Evolutionary conservation across 1,284 basidiomycete genomes (phyloP), one percentile per base, ranked within the genome.

Genomic region (Heterobasidion annosum): DNA sequence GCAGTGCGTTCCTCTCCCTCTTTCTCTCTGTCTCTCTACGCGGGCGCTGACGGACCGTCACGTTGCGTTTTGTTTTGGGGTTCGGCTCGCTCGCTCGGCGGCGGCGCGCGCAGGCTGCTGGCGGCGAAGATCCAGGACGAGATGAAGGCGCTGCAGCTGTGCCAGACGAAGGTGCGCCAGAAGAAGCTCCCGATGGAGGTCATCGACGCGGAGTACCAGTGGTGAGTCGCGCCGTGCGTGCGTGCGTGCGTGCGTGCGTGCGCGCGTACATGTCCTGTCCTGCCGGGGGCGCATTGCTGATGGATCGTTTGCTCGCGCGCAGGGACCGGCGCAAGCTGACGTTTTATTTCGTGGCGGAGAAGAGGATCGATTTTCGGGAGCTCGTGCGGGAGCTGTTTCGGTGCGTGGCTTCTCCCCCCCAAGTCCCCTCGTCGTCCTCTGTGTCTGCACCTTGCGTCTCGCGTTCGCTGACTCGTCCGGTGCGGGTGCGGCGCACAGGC

Each of bases 141-240:
- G 70, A 74, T 85, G 56, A 93, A 96, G 68, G 96, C 96, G 16
- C 73, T 99, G 55, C 85, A 91, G 65, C 75, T 98, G 56, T 97
- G 95, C 64, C 82, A 93, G 67, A 88, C 79, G 57, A 98, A 98
- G 69, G 94, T 97, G 13, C 77, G 83, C 51, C 91, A 93, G 70
- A 90, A 93, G 73, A 91, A 93, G 65, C 72, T 99, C 64, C 93
- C 94, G 15, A 99, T 99, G 96, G 91, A 95, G 70, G 93, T 99
- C 56, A 87, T 97, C 55, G 94, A 97, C 67, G 95, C 94, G 34
- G 96, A 98, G 72, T 98, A 96, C 75, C 96, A 99, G 69, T 98
- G 92, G 92, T 92, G 56, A 44, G 85, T 73, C 12, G 56, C 40
- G 18, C 18, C 42, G n/a, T 3, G 19, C 19, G 2, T 19, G 19